Evolutionary conservation across 495 filamentous ascomycete genomes (phyloP).

Genomic region (Penicillium antarcticum): DNA sequence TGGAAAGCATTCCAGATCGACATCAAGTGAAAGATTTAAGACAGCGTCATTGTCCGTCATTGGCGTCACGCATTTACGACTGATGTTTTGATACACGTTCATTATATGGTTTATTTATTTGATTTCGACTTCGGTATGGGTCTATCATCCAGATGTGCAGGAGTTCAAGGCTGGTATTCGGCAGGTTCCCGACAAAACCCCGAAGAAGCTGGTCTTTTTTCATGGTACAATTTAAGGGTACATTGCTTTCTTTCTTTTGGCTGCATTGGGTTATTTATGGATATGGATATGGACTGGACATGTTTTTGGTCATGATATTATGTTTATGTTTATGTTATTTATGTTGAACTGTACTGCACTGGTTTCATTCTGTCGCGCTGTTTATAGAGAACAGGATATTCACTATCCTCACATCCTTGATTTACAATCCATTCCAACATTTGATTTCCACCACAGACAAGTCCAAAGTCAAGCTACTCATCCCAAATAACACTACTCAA

Average conservation of each 20-base stretch:
- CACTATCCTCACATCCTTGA: neutral
- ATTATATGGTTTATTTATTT: conserved; percentile 11
- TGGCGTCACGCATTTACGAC: conserved; percentile 41
- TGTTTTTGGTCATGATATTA: conserved; percentile 11
- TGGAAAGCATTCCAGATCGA: conserved; percentile 56
- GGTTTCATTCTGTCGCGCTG: neutral
- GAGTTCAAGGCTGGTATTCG: conserved; percentile 4
- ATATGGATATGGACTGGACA: neutral
- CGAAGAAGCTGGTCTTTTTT: conserved; percentile 27
- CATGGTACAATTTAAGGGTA: neutral
- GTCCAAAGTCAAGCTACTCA: conserved; percentile 42
- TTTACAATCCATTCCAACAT: neutral
- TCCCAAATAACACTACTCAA: conserved; percentile 61
- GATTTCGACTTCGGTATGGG: neutral
- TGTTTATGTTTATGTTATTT: neutral
- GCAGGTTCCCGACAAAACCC: conserved; percentile 17
- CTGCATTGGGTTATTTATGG: conserved; percentile 15
- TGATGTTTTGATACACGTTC: conserved; percentile 30
- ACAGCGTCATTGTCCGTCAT: neutral
- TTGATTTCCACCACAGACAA: no score
- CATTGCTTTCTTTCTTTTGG: conserved; percentile 10
- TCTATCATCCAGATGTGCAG: conserved; percentile 1
- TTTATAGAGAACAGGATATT: conserved; percentile 5
- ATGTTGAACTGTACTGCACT: conserved; percentile 16
- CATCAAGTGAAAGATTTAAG: conserved; percentile 36